Evolutionary conservation across 371 early-diverging fungal genomes (phyloP).

Genomic region (Zancudomyces culisetae): DNA sequence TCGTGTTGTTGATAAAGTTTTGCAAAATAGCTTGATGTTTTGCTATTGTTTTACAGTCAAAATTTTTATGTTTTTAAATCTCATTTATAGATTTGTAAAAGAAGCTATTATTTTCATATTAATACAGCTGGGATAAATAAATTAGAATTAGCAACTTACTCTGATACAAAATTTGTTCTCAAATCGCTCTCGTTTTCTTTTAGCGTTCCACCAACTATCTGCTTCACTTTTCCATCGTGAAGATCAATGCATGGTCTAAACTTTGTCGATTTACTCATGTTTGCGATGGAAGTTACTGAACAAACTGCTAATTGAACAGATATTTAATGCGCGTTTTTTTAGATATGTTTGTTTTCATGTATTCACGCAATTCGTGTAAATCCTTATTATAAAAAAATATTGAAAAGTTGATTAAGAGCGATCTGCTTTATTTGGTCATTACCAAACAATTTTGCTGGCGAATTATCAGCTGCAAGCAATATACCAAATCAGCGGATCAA

Average conservation of each 20-base stretch:
- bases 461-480: too few species aligned
- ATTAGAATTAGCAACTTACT: conserved; percentile 20
- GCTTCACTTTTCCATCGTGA: conserved; percentile 91
- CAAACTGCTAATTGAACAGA: background rate
- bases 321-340: background rate
- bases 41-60: conserved; percentile 31
- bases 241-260: conserved; percentile 94
- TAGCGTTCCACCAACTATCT: conserved; percentile 88
- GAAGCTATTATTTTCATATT: too few species aligned
- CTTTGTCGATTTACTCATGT: conserved; percentile 22
- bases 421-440: too few species aligned
- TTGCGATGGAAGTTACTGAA: background rate
- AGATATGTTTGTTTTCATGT: background rate
- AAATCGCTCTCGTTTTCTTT: conserved; percentile 35
- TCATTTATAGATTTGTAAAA: too few species aligned
- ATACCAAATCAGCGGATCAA: too few species aligned
- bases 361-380: too few species aligned
- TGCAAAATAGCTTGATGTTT: conserved; percentile 60
- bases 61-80: too few species aligned
- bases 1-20: conserved; percentile 45
- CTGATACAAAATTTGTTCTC: conserved; percentile 80
- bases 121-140: background rate
- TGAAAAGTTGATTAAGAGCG: too few species aligned
- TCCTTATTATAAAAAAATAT: too few species aligned
- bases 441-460: too few species aligned